These are phyloP conservation scores for Halophytophthora polymorphica DNA, from an alignment of 352 stramenopile genomes.

Conservation along the genomic window DNA sequence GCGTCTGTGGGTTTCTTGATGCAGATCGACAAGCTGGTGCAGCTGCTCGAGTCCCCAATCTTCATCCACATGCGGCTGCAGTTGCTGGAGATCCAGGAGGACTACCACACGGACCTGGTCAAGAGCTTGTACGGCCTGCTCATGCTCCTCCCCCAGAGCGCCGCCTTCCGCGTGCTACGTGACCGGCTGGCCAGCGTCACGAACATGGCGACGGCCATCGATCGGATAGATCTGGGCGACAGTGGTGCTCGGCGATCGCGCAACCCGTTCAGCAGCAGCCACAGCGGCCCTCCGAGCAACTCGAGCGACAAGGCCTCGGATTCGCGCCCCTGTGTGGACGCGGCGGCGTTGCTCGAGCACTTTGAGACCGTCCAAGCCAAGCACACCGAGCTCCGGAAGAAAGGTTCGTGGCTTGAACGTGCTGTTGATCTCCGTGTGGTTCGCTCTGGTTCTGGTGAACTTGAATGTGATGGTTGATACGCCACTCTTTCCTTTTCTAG, in stretches of 20 bases:
- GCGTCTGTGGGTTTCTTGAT: slow-evolving; percentile 98
- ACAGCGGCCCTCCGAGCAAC: slow-evolving; percentile 15
- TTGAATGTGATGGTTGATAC: not conserved
- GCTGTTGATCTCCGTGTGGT: not conserved
- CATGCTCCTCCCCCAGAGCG: slow-evolving; percentile 96
- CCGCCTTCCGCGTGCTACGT: slow-evolving; percentile 79
- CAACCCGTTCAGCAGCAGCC: slow-evolving; percentile 9
- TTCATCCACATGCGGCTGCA: slow-evolving; percentile 98
- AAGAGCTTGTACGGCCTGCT: slow-evolving; percentile 97
- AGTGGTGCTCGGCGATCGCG: slow-evolving; percentile 16
- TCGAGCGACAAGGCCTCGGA: slow-evolving; percentile 4
- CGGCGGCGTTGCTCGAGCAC: slow-evolving; percentile 52
- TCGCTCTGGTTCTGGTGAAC: not conserved
- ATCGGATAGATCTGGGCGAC: slow-evolving; percentile 59
- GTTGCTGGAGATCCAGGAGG: slow-evolving; percentile 95
- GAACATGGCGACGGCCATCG: slow-evolving; percentile 85
- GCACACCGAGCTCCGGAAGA: slow-evolving; percentile 65
- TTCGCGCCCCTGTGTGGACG: slow-evolving; percentile 38
- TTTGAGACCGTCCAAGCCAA: slow-evolving; percentile 76
- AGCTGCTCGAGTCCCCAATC: slow-evolving; percentile 98
- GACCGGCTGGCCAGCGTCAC: slow-evolving; percentile 84
- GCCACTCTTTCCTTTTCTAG: slow-evolving; percentile 17
- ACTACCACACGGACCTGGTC: slow-evolving; percentile 93
- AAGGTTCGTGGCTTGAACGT: slow-evolving; percentile 36
- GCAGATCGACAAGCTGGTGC: slow-evolving; percentile 99